These are phyloP conservation scores for Mucor irregularis DNA, from an alignment of 371 early-diverging fungal genomes.

Conservation along the genomic window DNA sequence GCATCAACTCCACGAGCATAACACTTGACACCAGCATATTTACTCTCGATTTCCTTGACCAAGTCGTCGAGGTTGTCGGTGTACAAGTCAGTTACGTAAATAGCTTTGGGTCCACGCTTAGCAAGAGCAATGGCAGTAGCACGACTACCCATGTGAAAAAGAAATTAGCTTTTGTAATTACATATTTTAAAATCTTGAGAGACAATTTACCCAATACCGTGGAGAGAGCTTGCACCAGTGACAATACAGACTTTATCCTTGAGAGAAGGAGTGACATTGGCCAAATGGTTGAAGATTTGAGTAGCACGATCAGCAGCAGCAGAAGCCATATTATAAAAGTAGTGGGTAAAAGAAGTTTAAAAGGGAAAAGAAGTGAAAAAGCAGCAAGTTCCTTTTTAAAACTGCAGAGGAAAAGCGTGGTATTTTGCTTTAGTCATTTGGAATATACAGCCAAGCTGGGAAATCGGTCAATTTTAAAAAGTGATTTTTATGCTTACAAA, in stretches of 20 bases:
- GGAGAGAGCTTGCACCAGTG: slow-evolving; percentile 52
- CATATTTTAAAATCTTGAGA: background rate
- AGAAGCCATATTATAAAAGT: slow-evolving; percentile 9
- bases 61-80: slow-evolving; percentile 38
- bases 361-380: background rate
- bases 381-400: background rate
- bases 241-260: slow-evolving; percentile 53
- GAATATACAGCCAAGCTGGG: too few species aligned
- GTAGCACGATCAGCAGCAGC: slow-evolving; percentile 38
- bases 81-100: slow-evolving; percentile 49
- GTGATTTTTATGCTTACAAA: too few species aligned
- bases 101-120: slow-evolving; percentile 47
- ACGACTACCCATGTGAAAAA: slow-evolving; percentile 21
- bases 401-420: slow-evolving; percentile 1
- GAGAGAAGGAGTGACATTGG: slow-evolving; percentile 35
- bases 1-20: slow-evolving; percentile 51
- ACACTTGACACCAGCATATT: slow-evolving; percentile 37
- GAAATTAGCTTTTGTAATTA: background rate
- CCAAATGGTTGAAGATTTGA: slow-evolving; percentile 42
- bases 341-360: background rate
- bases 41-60: slow-evolving; percentile 36
- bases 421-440: slow-evolving; percentile 20
- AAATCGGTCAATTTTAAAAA: too few species aligned
- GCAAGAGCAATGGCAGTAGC: slow-evolving; percentile 48
- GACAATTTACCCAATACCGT: slow-evolving; percentile 60